Base-by-base conservation (phyloP, 768 basidiomycete genomes). In the Gloeostereum incarnatum region DNA sequence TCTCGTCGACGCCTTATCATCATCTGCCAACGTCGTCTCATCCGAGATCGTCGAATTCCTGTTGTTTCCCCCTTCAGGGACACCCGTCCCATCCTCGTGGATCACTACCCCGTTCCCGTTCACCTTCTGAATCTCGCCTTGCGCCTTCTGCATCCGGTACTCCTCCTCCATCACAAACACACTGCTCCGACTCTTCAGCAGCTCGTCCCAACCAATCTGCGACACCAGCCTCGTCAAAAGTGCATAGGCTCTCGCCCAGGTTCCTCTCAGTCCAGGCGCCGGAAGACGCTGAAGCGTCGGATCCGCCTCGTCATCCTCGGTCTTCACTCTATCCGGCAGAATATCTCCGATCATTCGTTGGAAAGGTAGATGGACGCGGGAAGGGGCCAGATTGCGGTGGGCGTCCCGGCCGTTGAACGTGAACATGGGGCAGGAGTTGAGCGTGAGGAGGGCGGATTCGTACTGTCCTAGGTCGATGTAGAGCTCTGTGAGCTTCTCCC, bases 121-220 rank as follows among this genome's bases (percentile, higher is more conserved):
- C 13, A 51, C 47, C n/a, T 45, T 55, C 35, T 64, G 55, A n/a
- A 83, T 65, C 20, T 92, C 88, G 2, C 56, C 63, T 4, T 85
- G 76, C 2, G 85, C 81, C 55, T 97, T 97, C 64, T 97, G 94
- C 79, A 88, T 85, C 25, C 96, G 75, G 56, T 99, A 99, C 56
- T 99, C 96, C 56, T 99, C 94, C 56, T 98, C 96, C 96, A 99
- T 99, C 27, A 99, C 96, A 59, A 99, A 98, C 10, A 99, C 96
- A 25, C 68, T 62, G 57, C 88, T 91, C 72, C 96, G 81, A 10
- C 88, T 85, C 66, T 92, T 92, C 40, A 99, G 71, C 2, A 98
- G 74, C 63, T 98, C 96, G 61, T 99, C 96, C 96, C 96, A 99
- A 0, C 96, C 96, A 48, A 99, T 92, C 46, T 90, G 82, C 1